Percentiles rank a stretch among this genome's conserved stretches.
These are phyloP conservation scores for Aspergillus incahuasiensis DNA, from an alignment of 495 filamentous ascomycete species.

Conservation along the genomic window DNA sequence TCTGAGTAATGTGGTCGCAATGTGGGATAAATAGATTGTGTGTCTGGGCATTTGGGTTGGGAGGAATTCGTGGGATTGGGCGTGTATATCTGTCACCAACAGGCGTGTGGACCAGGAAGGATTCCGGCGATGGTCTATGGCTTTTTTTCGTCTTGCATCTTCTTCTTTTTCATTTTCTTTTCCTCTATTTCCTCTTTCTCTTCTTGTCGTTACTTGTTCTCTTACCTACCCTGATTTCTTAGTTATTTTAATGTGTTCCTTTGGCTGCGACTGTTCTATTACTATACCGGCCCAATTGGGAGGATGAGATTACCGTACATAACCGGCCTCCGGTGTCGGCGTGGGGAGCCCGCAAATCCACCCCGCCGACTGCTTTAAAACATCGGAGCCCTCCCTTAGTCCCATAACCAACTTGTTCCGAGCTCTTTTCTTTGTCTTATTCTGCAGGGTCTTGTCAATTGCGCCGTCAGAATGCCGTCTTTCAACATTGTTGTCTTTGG, in stretches of 20 bases:
- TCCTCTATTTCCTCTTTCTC: conserved; percentile 9
- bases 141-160: conserved; percentile 8
- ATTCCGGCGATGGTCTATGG: conserved; percentile 7
- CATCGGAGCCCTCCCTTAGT: conserved; percentile 14
- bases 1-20: conserved; percentile 1
- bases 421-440: conserved; percentile 1
- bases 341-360: conserved; percentile 17
- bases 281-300: conserved; percentile 5
- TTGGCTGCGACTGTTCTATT: conserved; percentile 1
- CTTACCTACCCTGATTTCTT: conserved; percentile 10
- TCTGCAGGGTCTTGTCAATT: not conserved
- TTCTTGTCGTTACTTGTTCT: conserved; percentile 14
- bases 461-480: conserved; percentile 37
- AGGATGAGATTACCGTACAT: conserved; percentile 5
- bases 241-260: conserved; percentile 27
- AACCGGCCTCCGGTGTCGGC: conserved; percentile 27
- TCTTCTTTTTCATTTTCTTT: conserved; percentile 4
- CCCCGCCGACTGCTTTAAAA: conserved; percentile 18
- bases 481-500: conserved; percentile 65
- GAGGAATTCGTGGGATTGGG: conserved; percentile 14
- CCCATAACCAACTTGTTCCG: conserved; percentile 9
- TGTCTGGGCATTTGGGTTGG: conserved; percentile 6
- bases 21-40: conserved; percentile 8
- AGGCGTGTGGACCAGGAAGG: conserved; percentile 7
- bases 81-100: conserved; percentile 10